Base-by-base conservation (phyloP, 2,329 filamentous ascomycete species). In the Pseudomassariella vexata region DNA sequence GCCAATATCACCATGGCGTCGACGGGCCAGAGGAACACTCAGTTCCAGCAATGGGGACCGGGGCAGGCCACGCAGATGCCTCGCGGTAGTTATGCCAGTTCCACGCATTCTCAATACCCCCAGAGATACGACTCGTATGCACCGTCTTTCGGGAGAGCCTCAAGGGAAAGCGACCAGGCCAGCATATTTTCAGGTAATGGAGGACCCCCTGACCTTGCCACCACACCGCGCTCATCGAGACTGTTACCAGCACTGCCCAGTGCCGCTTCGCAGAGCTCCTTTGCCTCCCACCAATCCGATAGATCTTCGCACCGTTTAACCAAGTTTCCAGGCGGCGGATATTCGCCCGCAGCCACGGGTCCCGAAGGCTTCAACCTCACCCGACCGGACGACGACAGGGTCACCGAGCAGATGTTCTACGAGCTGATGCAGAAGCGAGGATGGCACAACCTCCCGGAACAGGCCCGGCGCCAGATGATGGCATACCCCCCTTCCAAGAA, bases 401-500 rank as follows among this genome's bases (percentile, higher is more conserved):
- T 94, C 10, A 84, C 95, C 27, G 87, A 96, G 55, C 80, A 89
- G 52, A 85, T 95, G 67, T 96, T 96, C 52, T 70, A 89, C 50
- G 82, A 87, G 32, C 66, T 98, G 44, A 96, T 98, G 92, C 85
- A 94, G 52, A 95, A 95, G 63, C 79, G 92, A 63, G 92, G 90
- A 44, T 96, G 89, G 86, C 92, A 95, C 63, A 94, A 94, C 59
- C 67, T 98, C 43, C 92, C 92, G 5, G 92, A 98, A 53, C 87
- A 95, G 63, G 92, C 92, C 19, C 79, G 84, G 46, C 75, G 90
- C 40, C 92, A 96, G 65, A 96, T 98, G 90, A 76, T 92, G 62
- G 88, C 88, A 22, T 96, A 98, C 56, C 86, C 89, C 10, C 76
- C 92, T 7, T 77, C 81, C 43, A 96, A 96, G 70, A 98, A 96